Base-by-base conservation (phyloP, 129 eudicot genomes). In the Flaveria brownii region DNA sequence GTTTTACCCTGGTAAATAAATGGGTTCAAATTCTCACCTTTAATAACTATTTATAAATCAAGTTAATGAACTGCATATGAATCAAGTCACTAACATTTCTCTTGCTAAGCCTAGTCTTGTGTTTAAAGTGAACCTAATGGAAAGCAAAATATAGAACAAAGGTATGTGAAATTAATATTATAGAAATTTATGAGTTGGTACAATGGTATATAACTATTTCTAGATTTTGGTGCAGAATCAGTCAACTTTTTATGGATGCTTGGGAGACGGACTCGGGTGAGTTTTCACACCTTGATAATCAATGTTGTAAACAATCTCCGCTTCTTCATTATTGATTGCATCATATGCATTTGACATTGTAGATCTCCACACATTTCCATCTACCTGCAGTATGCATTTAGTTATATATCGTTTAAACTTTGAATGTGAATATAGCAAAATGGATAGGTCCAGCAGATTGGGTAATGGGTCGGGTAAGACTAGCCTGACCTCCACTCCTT, bases 201-300 rank as follows among this genome's bases (percentile, higher is more conserved):
- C 84, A 73, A 73, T 15, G 39, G 71, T 56, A 65, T 67, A 54
- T 12, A 57, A 30, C 61, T 43, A 15, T 64, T 65, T 73, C 79
- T 80, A 55, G 75, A 80, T 43, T 51, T 47, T 26, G 68, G 23
- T 73, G 79, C 79, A 80, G 79, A 42, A 47, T 39, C 30, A n/a
- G 47, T 65, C 22, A 41, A 63, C 68, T 39, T 82, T 83, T 80
- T 25, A 73, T 50, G 90, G 90, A 86, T 88, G 90, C 76, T 80
- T 88, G 28, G 94, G 94, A 70, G 80, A 86, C 25, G 90, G 90
- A 17, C 78, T 78, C 2, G 85, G 90, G 69, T 86, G 90, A 65
- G 90, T 86, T 43, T 67, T 83, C 41, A 83, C 87, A 23, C 90
- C 90, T 42, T 80, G 85, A 78, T 86, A 86, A 77, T 83, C 90